Conservation (phyloP, 2,329 filamentous ascomycete species). For the Colletotrichum sublineola region DNA sequence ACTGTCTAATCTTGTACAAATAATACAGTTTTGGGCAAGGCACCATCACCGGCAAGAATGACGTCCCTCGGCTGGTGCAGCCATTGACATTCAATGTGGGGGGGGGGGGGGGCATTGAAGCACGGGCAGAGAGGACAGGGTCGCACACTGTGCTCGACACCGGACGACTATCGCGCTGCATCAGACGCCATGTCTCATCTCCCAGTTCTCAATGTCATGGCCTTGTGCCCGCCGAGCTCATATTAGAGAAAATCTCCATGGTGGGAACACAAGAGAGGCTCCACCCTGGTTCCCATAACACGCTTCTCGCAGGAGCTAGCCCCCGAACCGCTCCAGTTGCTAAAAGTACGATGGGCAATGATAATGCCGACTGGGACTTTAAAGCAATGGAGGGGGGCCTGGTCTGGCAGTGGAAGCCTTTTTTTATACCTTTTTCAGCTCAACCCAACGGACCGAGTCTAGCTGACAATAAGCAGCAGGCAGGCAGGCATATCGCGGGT, state of each 20-base stretch:
- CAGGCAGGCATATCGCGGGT: conserved; percentile 2
- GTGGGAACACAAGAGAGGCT: conserved; percentile 39
- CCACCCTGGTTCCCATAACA: conserved; percentile 31
- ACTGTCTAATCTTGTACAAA: conserved; percentile 16
- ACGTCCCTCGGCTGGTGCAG: conserved; percentile 6
- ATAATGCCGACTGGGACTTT: conserved; percentile 7
- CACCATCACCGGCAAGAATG: conserved; percentile 12
- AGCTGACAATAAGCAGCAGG: not conserved
- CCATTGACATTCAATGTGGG: conserved; percentile 19
- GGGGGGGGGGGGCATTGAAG: conserved; percentile 6
- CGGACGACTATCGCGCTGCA: conserved; percentile 39
- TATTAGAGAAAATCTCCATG: conserved; percentile 41
- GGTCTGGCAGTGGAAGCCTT: not conserved
- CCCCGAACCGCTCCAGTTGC: conserved; percentile 24
- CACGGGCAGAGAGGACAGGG: conserved; percentile 9
- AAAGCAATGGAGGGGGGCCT: not conserved
- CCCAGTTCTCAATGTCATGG: conserved; percentile 32
- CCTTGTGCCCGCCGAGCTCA: conserved; percentile 35
- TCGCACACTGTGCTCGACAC: conserved; percentile 35
- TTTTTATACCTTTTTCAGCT: not conserved
- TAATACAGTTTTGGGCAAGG: conserved; percentile 27
- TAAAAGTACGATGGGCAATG: conserved; percentile 9
- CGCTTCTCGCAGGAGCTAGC: conserved; percentile 27
- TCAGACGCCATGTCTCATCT: conserved; percentile 42
- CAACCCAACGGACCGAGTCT: not conserved